Conservation (phyloP, 2,329 filamentous ascomycete species). For the Colletotrichum lentis region DNA sequence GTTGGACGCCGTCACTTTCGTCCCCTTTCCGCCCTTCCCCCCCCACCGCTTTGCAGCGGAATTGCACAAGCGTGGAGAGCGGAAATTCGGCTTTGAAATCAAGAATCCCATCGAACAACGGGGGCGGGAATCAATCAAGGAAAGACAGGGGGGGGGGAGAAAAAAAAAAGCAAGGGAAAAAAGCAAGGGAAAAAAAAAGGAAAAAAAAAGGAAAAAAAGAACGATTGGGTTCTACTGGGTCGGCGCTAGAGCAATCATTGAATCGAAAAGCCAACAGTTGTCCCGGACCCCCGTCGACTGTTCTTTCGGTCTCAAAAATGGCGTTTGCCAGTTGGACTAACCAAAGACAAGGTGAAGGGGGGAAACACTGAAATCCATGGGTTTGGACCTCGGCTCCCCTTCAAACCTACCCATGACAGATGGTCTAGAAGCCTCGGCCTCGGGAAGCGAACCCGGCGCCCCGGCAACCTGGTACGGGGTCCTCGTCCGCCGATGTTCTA, state of each 20-base stretch:
- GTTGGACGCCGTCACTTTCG: no score
- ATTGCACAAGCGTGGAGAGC: constrained; percentile 8
- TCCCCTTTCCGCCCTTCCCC: no score
- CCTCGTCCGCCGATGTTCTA: not conserved
- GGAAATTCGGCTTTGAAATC: constrained; percentile 37
- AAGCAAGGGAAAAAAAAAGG: not conserved
- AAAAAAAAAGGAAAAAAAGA: not conserved
- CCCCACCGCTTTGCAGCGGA: constrained; percentile 3
- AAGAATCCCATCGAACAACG: constrained; percentile 12
- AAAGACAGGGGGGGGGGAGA: no score
- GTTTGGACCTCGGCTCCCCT: constrained; percentile 25
- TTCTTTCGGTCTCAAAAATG: not conserved
- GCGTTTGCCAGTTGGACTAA: not conserved
- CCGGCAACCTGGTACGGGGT: constrained; percentile 9
- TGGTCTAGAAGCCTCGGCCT: constrained; percentile 31
- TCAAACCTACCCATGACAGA: no score
- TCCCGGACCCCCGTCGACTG: constrained; percentile 21
- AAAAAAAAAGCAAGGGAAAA: no score
- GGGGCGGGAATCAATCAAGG: no score
- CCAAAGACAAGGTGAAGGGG: not conserved
- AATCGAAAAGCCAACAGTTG: constrained; percentile 24
- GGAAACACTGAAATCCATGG: not conserved
- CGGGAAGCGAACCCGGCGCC: constrained; percentile 17
- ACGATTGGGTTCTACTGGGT: not conserved
- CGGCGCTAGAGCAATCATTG: constrained; percentile 27